Evolutionary conservation across 2,329 filamentous ascomycete genomes (phyloP).

Genomic region (Dryadomyces sulphureus): DNA sequence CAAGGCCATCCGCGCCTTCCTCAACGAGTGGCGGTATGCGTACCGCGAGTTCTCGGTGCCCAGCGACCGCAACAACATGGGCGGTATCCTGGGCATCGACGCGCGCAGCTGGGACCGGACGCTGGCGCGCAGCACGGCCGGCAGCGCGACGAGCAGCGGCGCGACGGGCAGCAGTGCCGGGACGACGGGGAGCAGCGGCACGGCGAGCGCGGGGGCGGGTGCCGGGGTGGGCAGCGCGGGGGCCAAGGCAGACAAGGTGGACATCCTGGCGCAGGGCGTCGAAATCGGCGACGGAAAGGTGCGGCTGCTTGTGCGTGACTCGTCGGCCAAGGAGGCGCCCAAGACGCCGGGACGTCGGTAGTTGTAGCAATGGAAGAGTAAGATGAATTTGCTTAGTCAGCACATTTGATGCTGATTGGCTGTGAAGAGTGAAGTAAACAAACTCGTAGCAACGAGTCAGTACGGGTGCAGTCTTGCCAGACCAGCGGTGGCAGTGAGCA

Average conservation of each 20-base stretch:
- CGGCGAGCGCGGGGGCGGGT: too few species aligned
- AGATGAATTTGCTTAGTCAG: too few species aligned
- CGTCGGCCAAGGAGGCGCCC: slow-evolving; percentile 28
- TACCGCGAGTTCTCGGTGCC: slow-evolving; percentile 94
- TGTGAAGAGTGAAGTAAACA: too few species aligned
- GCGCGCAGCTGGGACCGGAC: slow-evolving; percentile 53
- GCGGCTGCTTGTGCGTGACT: slow-evolving; percentile 44
- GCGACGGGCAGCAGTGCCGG: neutral
- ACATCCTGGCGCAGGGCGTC: slow-evolving; percentile 50
- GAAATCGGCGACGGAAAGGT: slow-evolving; percentile 55
- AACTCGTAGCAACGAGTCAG: too few species aligned
- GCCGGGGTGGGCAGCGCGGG: too few species aligned
- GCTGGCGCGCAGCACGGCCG: slow-evolving; percentile 21
- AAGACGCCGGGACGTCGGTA: slow-evolving; percentile 21
- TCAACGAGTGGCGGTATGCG: slow-evolving; percentile 91
- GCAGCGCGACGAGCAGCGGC: slow-evolving; percentile 16
- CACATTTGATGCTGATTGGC: too few species aligned
- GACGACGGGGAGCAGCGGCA: neutral
- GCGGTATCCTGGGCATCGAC: slow-evolving; percentile 60
- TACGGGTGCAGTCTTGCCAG: too few species aligned
- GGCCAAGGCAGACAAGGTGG: slow-evolving; percentile 29
- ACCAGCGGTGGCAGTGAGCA: too few species aligned
- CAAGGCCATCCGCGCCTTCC: slow-evolving; percentile 76
- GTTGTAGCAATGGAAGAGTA: too few species aligned
- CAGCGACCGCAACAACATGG: slow-evolving; percentile 72